These are phyloP conservation scores for Capsella rubella DNA, from an alignment of 441 rosid genomes.

Conservation along the genomic window DNA sequence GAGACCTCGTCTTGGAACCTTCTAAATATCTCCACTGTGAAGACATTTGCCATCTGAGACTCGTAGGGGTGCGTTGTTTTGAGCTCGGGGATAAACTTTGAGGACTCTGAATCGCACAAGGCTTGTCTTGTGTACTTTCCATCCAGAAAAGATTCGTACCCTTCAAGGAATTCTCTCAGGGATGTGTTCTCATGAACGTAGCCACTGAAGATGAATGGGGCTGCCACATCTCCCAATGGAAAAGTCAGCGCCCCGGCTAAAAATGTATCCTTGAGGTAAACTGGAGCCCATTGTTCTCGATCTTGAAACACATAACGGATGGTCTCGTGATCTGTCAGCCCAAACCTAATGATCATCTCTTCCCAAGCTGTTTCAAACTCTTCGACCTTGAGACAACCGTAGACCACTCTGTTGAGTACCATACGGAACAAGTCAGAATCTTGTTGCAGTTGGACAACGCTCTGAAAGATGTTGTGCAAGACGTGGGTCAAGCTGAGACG, in stretches of 20 bases:
- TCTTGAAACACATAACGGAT: conserved; percentile 59
- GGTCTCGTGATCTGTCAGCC: conserved; percentile 58
- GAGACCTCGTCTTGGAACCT: conserved; percentile 77
- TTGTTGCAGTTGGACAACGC: conserved; percentile 48
- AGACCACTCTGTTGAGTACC: conserved; percentile 55
- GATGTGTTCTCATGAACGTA: conserved; percentile 64
- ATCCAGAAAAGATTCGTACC: conserved; percentile 61
- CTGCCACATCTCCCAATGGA: conserved; percentile 52
- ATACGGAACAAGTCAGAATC: conserved; percentile 61
- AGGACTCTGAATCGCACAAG: conserved; percentile 62
- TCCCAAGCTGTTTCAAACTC: conserved; percentile 89
- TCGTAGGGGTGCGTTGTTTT: conserved; percentile 68
- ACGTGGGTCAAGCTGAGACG: conserved; percentile 62
- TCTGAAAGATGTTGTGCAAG: conserved; percentile 58
- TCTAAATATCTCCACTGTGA: conserved; percentile 67
- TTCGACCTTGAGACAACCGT: conserved; percentile 65
- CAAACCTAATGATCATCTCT: conserved; percentile 58
- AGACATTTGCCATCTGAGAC: conserved; percentile 76
- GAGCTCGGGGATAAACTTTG: conserved; percentile 53
- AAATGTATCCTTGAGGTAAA: conserved; percentile 71
- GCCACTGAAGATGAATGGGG: conserved; percentile 63
- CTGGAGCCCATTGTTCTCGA: conserved; percentile 82
- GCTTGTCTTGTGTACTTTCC: conserved; percentile 65
- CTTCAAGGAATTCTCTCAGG: conserved; percentile 66
- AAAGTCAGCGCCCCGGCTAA: conserved; percentile 66